A percentile compares a stretch with the other conserved stretches of the same genome.
phyloP scores from a whole-genome alignment of 441 rosid genomes.

The Omphalea diandra region DNA sequence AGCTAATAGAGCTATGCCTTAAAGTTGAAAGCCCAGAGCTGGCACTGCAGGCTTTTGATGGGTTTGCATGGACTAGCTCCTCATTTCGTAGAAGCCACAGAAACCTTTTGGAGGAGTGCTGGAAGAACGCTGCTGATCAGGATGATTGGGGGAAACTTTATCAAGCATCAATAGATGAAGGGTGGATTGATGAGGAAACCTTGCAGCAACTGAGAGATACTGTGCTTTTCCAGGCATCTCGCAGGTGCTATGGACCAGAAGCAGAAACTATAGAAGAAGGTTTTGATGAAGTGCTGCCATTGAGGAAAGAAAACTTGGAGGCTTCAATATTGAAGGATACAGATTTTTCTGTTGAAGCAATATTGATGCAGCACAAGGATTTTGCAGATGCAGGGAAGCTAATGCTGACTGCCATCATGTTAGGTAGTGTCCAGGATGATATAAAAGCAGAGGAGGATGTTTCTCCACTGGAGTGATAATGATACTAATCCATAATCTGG shows the following conservation, averaged over 20 bases:
- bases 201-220: slow-evolving; percentile 61
- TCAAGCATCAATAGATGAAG: slow-evolving; percentile 59
- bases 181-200: slow-evolving; percentile 89
- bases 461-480: slow-evolving; percentile 52
- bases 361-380: slow-evolving; percentile 82
- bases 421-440: slow-evolving; percentile 52
- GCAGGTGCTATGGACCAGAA: slow-evolving; percentile 63
- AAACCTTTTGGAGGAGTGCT: slow-evolving; percentile 77
- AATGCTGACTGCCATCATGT: slow-evolving; percentile 74
- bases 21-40: slow-evolving; percentile 46
- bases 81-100: slow-evolving; percentile 67
- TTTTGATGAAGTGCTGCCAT: slow-evolving; percentile 60
- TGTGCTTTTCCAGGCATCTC: slow-evolving; percentile 71
- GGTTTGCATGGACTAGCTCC: slow-evolving; percentile 87
- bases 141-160: slow-evolving; percentile 78
- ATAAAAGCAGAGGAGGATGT: slow-evolving; percentile 30
- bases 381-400: slow-evolving; percentile 86
- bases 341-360: slow-evolving; percentile 60
- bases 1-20: slow-evolving; percentile 72
- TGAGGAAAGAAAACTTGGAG: slow-evolving; percentile 52
- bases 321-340: slow-evolving; percentile 30
- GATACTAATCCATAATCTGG: not conserved
- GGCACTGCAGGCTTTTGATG: slow-evolving; percentile 67
- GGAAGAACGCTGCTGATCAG: slow-evolving; percentile 78
- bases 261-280: slow-evolving; percentile 70